Conservation (phyloP, 2,329 filamentous ascomycete species). For the Aspergillus fijiensis region DNA sequence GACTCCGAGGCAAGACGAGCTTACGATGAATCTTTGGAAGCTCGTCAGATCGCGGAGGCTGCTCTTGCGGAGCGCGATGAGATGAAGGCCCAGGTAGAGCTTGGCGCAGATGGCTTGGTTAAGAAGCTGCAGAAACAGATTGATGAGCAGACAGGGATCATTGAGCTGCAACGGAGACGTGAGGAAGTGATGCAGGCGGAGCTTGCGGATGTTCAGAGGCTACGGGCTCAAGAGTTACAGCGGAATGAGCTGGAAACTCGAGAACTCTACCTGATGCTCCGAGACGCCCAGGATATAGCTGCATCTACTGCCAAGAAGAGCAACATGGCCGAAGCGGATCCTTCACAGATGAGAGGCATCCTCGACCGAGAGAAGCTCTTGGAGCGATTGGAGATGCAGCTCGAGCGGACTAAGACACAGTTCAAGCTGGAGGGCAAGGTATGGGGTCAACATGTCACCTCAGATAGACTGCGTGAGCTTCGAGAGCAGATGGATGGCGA, state of each 20-base stretch:
- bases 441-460: constrained; percentile 84
- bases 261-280: constrained; percentile 96
- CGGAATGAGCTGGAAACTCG: constrained; percentile 93
- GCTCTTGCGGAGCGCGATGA: constrained; percentile 96
- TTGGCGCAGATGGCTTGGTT: constrained; percentile 90
- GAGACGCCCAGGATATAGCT: constrained; percentile 93
- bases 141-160: constrained; percentile 88
- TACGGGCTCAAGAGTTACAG: constrained; percentile 87
- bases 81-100: constrained; percentile 80
- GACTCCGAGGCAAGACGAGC: constrained; percentile 92
- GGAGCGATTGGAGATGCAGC: constrained; percentile 89
- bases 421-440: constrained; percentile 93
- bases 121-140: constrained; percentile 89
- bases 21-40: constrained; percentile 85
- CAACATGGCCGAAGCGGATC: constrained; percentile 62
- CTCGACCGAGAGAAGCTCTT: constrained; percentile 89
- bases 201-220: constrained; percentile 77
- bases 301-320: constrained; percentile 76
- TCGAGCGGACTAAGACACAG: constrained; percentile 95
- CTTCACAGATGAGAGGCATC: constrained; percentile 82
- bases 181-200: constrained; percentile 87
- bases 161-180: constrained; percentile 83
- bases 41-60: constrained; percentile 88
- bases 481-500: constrained; percentile 89
- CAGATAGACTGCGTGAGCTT: constrained; percentile 85